Percentiles rank a stretch among this genome's conserved stretches.
These are phyloP conservation scores for Beauveria sp. DNA, from an alignment of 2,329 filamentous ascomycete genomes.

Conservation along the genomic window DNA sequence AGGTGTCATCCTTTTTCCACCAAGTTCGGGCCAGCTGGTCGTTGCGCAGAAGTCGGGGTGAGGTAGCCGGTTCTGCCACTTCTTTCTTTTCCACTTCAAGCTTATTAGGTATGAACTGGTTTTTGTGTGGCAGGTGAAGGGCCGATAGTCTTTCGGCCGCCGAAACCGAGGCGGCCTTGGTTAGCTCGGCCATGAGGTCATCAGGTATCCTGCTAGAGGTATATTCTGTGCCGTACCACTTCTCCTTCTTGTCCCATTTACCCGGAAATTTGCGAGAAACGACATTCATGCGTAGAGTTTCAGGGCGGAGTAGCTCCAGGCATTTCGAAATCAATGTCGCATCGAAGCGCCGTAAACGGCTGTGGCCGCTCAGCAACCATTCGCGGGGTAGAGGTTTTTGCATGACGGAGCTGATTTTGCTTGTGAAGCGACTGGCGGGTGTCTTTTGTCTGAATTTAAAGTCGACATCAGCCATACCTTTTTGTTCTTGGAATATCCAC, in stretches of 20 bases:
- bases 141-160: constrained; percentile 55
- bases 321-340: constrained; percentile 66
- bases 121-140: constrained; percentile 82
- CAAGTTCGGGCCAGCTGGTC: constrained; percentile 75
- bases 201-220: constrained; percentile 70
- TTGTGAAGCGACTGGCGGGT: constrained; percentile 82
- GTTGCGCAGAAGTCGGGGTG: constrained; percentile 77
- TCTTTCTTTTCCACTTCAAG: constrained; percentile 94
- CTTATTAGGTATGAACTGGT: constrained; percentile 91
- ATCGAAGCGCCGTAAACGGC: constrained; percentile 72
- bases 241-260: constrained; percentile 79
- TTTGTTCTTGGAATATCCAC: constrained; percentile 93
- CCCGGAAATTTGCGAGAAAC: constrained; percentile 79
- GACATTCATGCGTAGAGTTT: constrained; percentile 82
- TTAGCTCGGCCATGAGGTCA: constrained; percentile 66
- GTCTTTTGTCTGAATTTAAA: constrained; percentile 95
- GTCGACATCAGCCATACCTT: constrained; percentile 81
- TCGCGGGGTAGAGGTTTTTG: constrained; percentile 82
- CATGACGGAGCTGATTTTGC: constrained; percentile 78
- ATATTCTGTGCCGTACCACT: constrained; percentile 98
- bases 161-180: constrained; percentile 52
- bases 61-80: constrained; percentile 62
- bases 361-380: constrained; percentile 75
- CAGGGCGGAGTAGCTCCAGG: constrained; percentile 66
- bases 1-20: constrained; percentile 98